These are phyloP conservation scores for Deuterostichococcus epilithicus DNA, from an alignment of 139 green algal species.

Conservation along the genomic window DNA sequence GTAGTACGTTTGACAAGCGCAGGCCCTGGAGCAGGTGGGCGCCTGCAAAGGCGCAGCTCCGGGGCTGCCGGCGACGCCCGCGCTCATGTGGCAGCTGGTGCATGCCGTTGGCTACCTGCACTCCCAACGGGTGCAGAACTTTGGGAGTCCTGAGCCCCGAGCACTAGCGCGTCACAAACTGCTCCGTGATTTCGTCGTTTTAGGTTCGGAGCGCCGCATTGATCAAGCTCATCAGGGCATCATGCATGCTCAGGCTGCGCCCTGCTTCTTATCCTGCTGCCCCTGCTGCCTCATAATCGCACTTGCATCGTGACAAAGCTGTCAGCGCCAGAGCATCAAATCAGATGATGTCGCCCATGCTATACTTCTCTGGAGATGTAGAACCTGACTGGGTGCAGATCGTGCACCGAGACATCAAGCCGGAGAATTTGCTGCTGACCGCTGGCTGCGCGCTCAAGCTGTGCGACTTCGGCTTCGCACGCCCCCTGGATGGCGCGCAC, in stretches of 20 bases:
- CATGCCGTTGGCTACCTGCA: constrained; percentile 51
- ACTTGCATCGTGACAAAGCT: too few relatives aligned
- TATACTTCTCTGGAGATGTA: too few relatives aligned
- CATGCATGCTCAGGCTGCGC: not conserved
- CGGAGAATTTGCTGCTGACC: constrained; percentile 87
- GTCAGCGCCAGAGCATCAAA: too few relatives aligned
- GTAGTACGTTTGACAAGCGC: too few relatives aligned
- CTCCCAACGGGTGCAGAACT: constrained; percentile 3
- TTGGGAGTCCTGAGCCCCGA: not conserved
- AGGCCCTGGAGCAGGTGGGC: constrained; percentile 1
- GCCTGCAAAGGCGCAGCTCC: constrained; percentile 21
- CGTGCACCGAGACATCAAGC: constrained; percentile 85
- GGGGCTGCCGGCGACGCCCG: constrained; percentile 11
- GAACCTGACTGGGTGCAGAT: constrained; percentile 21
- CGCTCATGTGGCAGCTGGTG: constrained; percentile 72
- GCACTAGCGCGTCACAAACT: too few relatives aligned
- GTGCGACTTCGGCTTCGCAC: constrained; percentile 94
- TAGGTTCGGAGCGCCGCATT: too few relatives aligned
- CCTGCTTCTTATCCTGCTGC: too few relatives aligned
- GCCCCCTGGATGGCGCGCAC: constrained; percentile 38
- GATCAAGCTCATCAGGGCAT: too few relatives aligned
- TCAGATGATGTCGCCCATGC: too few relatives aligned
- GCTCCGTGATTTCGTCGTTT: too few relatives aligned
- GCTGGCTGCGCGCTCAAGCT: constrained; percentile 73
- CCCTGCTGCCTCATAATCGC: too few relatives aligned